phyloP scores from a whole-genome alignment of 23 red algal genomes.

The Agarophyton chilense region DNA sequence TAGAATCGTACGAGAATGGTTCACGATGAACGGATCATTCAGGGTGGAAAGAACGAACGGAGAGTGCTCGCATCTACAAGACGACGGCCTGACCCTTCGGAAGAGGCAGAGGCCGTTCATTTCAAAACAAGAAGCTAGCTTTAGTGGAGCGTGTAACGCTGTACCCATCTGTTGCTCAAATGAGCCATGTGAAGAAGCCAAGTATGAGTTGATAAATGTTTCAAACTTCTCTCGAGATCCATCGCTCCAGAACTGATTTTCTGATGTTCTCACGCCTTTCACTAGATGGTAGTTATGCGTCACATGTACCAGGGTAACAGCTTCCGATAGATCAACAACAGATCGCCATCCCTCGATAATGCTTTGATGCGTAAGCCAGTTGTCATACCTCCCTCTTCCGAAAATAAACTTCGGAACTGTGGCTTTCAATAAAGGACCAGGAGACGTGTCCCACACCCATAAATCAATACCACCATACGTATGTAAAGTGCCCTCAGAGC shows the following conservation, averaged over 20 bases:
- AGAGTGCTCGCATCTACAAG: constrained; percentile 93
- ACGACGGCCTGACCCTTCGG: constrained; percentile 59
- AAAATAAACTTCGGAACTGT: constrained; percentile 86
- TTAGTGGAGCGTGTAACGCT: constrained; percentile 88
- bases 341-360: constrained; percentile 57
- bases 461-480: constrained; percentile 96
- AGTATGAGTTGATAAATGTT: constrained; percentile 84
- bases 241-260: constrained; percentile 81
- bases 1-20: constrained; percentile 63
- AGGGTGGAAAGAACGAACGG: constrained; percentile 71
- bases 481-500: constrained; percentile 78
- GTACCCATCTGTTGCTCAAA: constrained; percentile 92
- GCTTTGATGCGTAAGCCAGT: constrained; percentile 95
- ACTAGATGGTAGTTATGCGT: constrained; percentile 85
- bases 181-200: constrained; percentile 80
- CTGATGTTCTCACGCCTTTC: neutral
- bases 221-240: constrained; percentile 81
- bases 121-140: constrained; percentile 80
- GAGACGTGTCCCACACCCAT: constrained; percentile 81
- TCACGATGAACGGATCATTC: constrained; percentile 84
- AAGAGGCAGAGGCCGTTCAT: constrained; percentile 72
- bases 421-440: constrained; percentile 50
- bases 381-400: constrained; percentile 96
- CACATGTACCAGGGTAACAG: constrained; percentile 81
- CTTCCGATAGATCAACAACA: constrained; percentile 90